Evolutionary conservation across 2,329 filamentous ascomycete species (phyloP).

Genomic region (Tolypocladium album): DNA sequence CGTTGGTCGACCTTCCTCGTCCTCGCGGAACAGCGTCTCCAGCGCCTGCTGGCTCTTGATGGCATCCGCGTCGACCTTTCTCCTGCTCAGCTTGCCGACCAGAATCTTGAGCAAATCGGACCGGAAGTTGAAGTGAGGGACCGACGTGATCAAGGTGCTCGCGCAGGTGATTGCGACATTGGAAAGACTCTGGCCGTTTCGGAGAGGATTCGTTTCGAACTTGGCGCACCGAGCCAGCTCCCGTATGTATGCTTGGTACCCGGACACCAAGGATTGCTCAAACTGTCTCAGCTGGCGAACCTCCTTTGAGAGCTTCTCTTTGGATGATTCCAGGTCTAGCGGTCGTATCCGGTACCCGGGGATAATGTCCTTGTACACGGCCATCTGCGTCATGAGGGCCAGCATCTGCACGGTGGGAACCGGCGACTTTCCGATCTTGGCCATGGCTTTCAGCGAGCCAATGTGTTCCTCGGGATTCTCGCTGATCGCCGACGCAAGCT

Average conservation of each 20-base stretch:
- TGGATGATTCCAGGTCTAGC: conserved; percentile 60
- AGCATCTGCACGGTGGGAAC: conserved; percentile 74
- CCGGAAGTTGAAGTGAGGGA: conserved; percentile 97
- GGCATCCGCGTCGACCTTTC: conserved; percentile 63
- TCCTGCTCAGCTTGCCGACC: conserved; percentile 68
- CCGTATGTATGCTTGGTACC: conserved; percentile 78
- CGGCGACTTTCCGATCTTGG: conserved; percentile 58
- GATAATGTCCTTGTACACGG: conserved; percentile 92
- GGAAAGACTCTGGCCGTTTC: conserved; percentile 42
- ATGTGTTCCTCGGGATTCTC: conserved; percentile 90
- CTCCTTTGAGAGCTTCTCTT: conserved; percentile 82
- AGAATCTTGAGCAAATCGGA: conserved; percentile 79
- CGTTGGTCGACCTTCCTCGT: conserved; percentile 82
- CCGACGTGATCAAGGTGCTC: conserved; percentile 66
- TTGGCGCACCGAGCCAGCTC: conserved; percentile 60
- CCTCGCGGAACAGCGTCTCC: conserved; percentile 71
- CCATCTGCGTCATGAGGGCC: conserved; percentile 73
- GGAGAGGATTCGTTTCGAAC: conserved; percentile 29
- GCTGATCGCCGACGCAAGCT: conserved; percentile 69
- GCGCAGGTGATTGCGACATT: conserved; percentile 77
- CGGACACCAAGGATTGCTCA: conserved; percentile 75
- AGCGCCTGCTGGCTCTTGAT: conserved; percentile 67
- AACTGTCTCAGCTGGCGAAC: conserved; percentile 73
- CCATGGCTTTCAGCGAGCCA: conserved; percentile 66
- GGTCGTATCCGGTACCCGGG: conserved; percentile 92